Percentiles rank a stretch among this genome's conserved stretches.
Evolutionary conservation across 108 stramenopile genomes (phyloP).

Genomic region (Tribonema minus): DNA sequence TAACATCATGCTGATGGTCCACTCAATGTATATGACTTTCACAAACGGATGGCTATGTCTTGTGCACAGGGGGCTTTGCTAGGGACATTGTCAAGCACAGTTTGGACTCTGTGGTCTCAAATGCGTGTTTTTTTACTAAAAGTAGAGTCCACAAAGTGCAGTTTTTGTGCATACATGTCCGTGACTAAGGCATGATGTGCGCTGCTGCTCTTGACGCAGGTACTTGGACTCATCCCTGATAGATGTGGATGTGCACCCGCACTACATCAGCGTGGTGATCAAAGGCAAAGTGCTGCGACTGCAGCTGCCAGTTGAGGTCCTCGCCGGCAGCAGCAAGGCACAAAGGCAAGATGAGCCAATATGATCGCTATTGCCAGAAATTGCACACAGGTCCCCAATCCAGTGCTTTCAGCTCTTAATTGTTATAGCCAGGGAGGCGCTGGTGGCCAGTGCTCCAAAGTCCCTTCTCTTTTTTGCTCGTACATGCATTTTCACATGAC

Average conservation of each 20-base stretch:
- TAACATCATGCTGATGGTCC: no score
- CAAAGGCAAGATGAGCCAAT: background rate
- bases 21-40: no score
- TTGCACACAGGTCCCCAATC: background rate
- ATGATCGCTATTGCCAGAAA: background rate
- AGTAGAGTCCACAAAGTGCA: no score
- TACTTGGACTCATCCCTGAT: conserved; percentile 70
- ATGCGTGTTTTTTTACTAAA: no score
- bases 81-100: no score
- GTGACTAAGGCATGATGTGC: no score
- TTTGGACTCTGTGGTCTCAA: no score
- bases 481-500: no score
- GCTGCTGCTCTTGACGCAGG: no score
- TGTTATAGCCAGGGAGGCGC: background rate
- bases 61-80: no score
- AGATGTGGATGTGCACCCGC: conserved; percentile 79
- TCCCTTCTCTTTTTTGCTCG: background rate
- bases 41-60: no score
- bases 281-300: conserved; percentile 72
- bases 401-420: background rate
- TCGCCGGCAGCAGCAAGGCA: background rate
- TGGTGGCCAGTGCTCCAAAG: background rate
- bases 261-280: conserved; percentile 69
- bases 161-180: no score
- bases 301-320: conserved; percentile 65